Percentiles rank a stretch among this genome's conserved stretches.
phyloP scores from a whole-genome alignment of 352 stramenopile species.

The Pythium plurisporium region DNA sequence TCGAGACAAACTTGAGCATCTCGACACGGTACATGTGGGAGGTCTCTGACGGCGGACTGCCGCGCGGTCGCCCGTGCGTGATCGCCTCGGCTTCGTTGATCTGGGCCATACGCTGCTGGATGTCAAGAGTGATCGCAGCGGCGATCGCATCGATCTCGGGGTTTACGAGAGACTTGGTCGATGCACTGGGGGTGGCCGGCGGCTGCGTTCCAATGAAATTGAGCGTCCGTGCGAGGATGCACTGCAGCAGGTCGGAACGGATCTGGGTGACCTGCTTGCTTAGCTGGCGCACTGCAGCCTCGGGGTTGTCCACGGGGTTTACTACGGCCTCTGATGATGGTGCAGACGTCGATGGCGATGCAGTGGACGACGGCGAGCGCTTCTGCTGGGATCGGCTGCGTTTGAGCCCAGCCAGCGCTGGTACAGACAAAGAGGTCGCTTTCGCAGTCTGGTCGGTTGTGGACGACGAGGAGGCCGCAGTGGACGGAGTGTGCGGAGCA shows the following conservation, averaged over 20 bases:
- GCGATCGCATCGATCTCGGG: slow-evolving; percentile 39
- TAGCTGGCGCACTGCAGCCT: slow-evolving; percentile 59
- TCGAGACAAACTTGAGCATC: slow-evolving; percentile 82
- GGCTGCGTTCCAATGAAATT: slow-evolving; percentile 55
- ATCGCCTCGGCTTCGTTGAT: slow-evolving; percentile 35
- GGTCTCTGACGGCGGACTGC: slow-evolving; percentile 35
- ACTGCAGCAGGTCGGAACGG: slow-evolving; percentile 51
- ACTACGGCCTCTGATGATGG: neutral
- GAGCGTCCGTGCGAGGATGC: slow-evolving; percentile 64
- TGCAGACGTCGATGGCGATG: neutral
- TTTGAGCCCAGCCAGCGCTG: slow-evolving; percentile 16
- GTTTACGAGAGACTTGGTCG: slow-evolving; percentile 4
- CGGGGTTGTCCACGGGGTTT: slow-evolving; percentile 21
- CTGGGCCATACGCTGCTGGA: slow-evolving; percentile 51
- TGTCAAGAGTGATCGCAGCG: slow-evolving; percentile 53
- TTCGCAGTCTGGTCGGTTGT: neutral
- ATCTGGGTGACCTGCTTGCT: slow-evolving; percentile 58
- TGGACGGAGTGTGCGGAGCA: neutral
- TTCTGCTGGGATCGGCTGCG: slow-evolving; percentile 14
- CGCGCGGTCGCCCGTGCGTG: slow-evolving; percentile 11
- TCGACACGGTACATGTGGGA: slow-evolving; percentile 80
- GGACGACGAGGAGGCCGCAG: neutral
- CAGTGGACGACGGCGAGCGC: neutral
- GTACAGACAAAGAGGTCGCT: slow-evolving; percentile 14
- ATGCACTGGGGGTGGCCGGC: slow-evolving; percentile 5